Evolutionary conservation across 2,329 filamentous ascomycete genomes (phyloP), one percentile per base, ranked within the genome.

Genomic region (Dothideomycetidae sp.): DNA sequence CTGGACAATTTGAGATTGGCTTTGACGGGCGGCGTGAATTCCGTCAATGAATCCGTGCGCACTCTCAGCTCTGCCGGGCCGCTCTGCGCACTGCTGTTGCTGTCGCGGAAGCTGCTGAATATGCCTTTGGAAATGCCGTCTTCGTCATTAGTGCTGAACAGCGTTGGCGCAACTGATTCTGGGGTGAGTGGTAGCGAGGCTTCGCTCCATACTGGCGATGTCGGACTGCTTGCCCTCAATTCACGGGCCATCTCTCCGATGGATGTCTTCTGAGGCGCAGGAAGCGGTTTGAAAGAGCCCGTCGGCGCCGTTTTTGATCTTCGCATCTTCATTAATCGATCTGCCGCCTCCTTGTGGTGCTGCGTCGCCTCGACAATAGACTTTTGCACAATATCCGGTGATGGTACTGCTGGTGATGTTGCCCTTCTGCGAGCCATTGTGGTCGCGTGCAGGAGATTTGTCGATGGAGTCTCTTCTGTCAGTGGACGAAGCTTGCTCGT

Each of bases 161-260:
- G 39, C 9, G 43, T 41, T 11, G 39, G 33, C 12, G 43, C 31
- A 12, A 35, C 33, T 2, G 32, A 36, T 13, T 36, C 26, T 5
- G 53, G 53, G 1, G 52, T 55, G 3, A 48, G 40, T 2, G 50
- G 51, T 3, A 50, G 46, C 3, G 49, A 51, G 28, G 44, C 42
- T 29, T 53, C 52, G 36, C 44, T 50, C 46, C 46, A 48, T 14
- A 39, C 35, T 5, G 42, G 42, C n/a, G 47, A 50, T n/a, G 41
- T 41, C 5, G 44, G 44, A 4, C 41, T 45, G 32, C 41, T 7
- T n/a, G 21, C 21, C 21, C 21, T 7, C 7, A 26, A 7, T 46
- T 28, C 41, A 39, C 40, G 37, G 36, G 29, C 23, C 36, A 39
- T 28, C 35, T 33, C 7, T 31, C 40, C 40, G 15, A 12, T 29